Percentiles rank a stretch among this genome's conserved stretches.
These are phyloP conservation scores for Schizothecium vesticola DNA, from an alignment of 495 filamentous ascomycete species.

Conservation along the genomic window DNA sequence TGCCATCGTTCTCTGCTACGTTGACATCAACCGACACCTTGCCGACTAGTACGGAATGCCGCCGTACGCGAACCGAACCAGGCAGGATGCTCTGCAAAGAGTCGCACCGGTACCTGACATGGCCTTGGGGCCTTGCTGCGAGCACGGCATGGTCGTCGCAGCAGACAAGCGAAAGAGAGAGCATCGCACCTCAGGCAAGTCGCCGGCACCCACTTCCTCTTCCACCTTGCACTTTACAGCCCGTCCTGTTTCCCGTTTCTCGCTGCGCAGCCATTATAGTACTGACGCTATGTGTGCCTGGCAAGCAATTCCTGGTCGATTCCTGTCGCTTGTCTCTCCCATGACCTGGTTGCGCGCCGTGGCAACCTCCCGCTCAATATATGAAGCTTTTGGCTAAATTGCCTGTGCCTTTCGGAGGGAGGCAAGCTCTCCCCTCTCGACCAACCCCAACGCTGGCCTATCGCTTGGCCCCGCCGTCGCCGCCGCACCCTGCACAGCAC, in stretches of 20 bases:
- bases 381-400: constrained; percentile 32
- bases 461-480: constrained; percentile 15
- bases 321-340: constrained; percentile 17
- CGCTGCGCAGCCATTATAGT: neutral
- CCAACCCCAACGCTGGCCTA: constrained; percentile 2
- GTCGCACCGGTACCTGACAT: neutral
- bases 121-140: neutral
- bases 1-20: neutral
- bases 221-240: neutral
- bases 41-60: neutral
- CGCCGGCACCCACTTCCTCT: neutral
- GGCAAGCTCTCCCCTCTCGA: constrained; percentile 13
- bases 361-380: constrained; percentile 23
- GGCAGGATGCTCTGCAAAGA: neutral
- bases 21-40: neutral
- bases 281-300: constrained; percentile 8
- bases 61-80: neutral
- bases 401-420: constrained; percentile 22
- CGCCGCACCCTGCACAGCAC: constrained; percentile 9
- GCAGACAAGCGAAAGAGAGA: neutral
- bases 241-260: constrained; percentile 2
- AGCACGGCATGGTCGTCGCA: neutral
- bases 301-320: constrained; percentile 10
- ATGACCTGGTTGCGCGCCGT: constrained; percentile 28
- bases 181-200: neutral